These are phyloP conservation scores for Xanthoparmelia taractica DNA, from an alignment of 495 filamentous ascomycete species.

Conservation along the genomic window DNA sequence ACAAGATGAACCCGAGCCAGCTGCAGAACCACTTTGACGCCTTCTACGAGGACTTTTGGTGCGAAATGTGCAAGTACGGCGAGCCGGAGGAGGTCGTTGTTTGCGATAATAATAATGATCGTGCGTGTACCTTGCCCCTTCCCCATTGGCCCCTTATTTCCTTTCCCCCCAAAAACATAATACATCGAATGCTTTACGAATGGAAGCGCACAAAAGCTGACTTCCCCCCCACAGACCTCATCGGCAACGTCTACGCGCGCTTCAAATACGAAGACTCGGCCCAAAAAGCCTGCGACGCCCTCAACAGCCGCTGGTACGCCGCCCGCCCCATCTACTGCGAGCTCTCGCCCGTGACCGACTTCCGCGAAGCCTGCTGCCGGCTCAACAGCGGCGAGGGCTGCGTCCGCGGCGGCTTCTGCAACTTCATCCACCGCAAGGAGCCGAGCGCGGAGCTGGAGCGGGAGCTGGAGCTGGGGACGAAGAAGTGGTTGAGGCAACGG, in stretches of 20 bases:
- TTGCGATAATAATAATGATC: conserved; percentile 95
- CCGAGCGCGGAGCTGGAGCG: conserved; percentile 78
- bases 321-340: conserved; percentile 98
- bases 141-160: too few species aligned
- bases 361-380: conserved; percentile 94
- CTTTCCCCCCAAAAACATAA: not conserved
- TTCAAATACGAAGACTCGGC: conserved; percentile 99
- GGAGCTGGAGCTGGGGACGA: conserved; percentile 77
- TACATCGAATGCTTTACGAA: too few species aligned
- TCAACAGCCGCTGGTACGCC: conserved; percentile 95
- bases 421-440: conserved; percentile 98
- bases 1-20: conserved; percentile 88
- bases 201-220: not conserved
- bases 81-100: conserved; percentile 85
- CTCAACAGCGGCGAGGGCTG: conserved; percentile 93
- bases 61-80: conserved; percentile 94
- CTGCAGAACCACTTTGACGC: conserved; percentile 99
- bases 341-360: conserved; percentile 92
- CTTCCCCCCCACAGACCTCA: conserved; percentile 56
- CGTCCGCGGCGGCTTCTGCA: conserved; percentile 94
- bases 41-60: conserved; percentile 99
- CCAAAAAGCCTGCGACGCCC: conserved; percentile 82
- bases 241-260: conserved; percentile 98
- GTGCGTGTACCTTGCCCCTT: conserved; percentile 42
- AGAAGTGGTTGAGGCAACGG: conserved; percentile 89